Conservation (phyloP, 2,329 filamentous ascomycete species). For the Penicillium sp. region DNA sequence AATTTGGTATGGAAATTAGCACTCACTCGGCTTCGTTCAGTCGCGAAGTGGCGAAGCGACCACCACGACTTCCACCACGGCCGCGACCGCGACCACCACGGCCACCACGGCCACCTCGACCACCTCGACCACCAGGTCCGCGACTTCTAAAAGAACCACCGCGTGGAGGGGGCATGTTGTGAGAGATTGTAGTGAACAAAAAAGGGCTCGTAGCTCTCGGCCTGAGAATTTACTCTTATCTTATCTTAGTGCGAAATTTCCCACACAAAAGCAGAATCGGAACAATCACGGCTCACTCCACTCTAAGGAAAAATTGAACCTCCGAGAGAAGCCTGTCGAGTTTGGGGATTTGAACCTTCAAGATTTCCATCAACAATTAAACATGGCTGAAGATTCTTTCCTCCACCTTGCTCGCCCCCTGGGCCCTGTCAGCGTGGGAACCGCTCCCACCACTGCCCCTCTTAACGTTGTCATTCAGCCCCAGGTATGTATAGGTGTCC, state of each 20-base stretch:
- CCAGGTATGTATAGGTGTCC: slow-evolving; percentile 63
- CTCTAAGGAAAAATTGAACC: slow-evolving; percentile 33
- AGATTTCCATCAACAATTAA: slow-evolving; percentile 48
- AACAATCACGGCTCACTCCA: slow-evolving; percentile 34
- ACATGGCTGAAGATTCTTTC: slow-evolving; percentile 86
- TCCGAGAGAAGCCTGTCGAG: slow-evolving; percentile 23
- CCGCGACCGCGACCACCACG: slow-evolving; percentile 2
- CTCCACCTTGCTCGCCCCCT: slow-evolving; percentile 92
- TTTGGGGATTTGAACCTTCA: slow-evolving; percentile 15
- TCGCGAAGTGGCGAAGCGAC: slow-evolving; percentile 40
- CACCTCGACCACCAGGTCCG: slow-evolving; percentile 45
- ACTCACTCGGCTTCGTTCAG: slow-evolving; percentile 42
- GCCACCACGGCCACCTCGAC: slow-evolving; percentile 4
- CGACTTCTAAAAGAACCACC: slow-evolving; percentile 19
- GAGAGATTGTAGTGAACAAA: neutral
- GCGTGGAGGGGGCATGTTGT: slow-evolving; percentile 33
- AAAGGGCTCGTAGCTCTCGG: neutral
- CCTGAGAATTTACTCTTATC: slow-evolving; percentile 14
- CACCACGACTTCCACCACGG: slow-evolving; percentile 6
- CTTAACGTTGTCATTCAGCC: slow-evolving; percentile 93
- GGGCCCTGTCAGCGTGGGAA: slow-evolving; percentile 75
- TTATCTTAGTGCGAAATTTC: slow-evolving; percentile 53
- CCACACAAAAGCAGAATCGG: slow-evolving; percentile 43
- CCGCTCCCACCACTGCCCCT: slow-evolving; percentile 84
- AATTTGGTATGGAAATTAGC: neutral